These are phyloP conservation scores for Tricholoma hemisulphureum DNA, from an alignment of 768 basidiomycete genomes.

Conservation along the genomic window DNA sequence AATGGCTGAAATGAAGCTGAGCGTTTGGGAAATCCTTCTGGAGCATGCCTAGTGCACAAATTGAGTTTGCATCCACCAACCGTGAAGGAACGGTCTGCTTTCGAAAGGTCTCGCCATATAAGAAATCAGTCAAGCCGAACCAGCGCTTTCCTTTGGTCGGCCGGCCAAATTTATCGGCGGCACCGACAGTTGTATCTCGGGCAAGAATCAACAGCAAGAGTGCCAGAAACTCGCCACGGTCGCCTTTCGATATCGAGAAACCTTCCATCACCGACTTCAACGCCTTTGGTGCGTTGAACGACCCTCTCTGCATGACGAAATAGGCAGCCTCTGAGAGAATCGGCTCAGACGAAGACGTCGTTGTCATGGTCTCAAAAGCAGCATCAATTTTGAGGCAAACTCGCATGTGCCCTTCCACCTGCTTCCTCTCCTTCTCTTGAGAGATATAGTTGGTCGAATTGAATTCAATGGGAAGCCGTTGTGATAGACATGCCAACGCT, in stretches of 20 bases:
- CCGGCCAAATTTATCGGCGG: neutral
- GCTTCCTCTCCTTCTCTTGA: constrained; percentile 17
- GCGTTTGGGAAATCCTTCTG: constrained; percentile 15
- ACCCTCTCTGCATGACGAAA: neutral
- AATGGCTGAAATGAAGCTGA: constrained; percentile 31
- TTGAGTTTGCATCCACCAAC: neutral
- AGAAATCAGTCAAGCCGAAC: neutral
- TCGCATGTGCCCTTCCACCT: constrained; percentile 33
- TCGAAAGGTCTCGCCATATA: neutral
- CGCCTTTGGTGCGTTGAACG: neutral
- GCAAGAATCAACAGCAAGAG: neutral
- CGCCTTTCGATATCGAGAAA: neutral
- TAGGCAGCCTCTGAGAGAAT: constrained; percentile 5
- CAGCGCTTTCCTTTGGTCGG: neutral
- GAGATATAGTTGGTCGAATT: constrained; percentile 13
- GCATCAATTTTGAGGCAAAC: constrained; percentile 22
- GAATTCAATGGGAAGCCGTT: constrained; percentile 30
- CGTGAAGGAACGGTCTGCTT: neutral
- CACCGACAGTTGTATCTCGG: neutral
- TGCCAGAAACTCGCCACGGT: neutral
- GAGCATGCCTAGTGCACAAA: neutral
- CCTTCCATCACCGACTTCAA: neutral
- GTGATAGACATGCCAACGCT: constrained; percentile 21
- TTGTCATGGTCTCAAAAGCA: constrained; percentile 12
- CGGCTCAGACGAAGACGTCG: constrained; percentile 26